phyloP scores from a whole-genome alignment of 768 basidiomycete genomes.

The Termitomyces sp. region DNA sequence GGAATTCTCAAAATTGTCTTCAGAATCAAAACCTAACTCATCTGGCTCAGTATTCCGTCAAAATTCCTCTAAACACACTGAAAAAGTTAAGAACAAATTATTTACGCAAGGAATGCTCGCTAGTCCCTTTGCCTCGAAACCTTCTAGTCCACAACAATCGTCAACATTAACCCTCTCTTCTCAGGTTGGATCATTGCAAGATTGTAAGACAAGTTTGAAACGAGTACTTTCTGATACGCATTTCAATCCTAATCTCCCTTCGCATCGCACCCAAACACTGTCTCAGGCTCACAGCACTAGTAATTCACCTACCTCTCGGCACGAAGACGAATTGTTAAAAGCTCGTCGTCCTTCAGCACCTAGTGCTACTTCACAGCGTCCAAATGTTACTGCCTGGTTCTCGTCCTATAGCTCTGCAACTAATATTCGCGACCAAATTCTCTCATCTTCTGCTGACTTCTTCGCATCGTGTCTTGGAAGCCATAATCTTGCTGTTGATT shows the following conservation, averaged over 20 bases:
- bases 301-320: conserved; percentile 11
- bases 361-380: conserved; percentile 16
- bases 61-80: not conserved
- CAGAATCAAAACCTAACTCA: not conserved
- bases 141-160: conserved; percentile 10
- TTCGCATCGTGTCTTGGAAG: conserved; percentile 17
- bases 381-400: conserved; percentile 16
- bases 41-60: not conserved
- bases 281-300: conserved; percentile 15
- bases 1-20: not conserved
- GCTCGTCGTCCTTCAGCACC: conserved; percentile 22
- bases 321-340: conserved; percentile 6
- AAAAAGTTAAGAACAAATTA: conserved; percentile 2
- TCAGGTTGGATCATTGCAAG: not conserved
- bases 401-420: conserved; percentile 1
- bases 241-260: conserved; percentile 17
- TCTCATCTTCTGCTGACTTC: conserved; percentile 8
- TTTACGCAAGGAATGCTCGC: conserved; percentile 11
- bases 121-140: conserved; percentile 18
- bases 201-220: not conserved
- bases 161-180: not conserved
- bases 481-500: conserved; percentile 26
- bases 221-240: conserved; percentile 18
- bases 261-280: conserved; percentile 1
- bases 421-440: not conserved